Conservation (phyloP, 1,139 yeast genomes). For the Geotrichum candidum region DNA sequence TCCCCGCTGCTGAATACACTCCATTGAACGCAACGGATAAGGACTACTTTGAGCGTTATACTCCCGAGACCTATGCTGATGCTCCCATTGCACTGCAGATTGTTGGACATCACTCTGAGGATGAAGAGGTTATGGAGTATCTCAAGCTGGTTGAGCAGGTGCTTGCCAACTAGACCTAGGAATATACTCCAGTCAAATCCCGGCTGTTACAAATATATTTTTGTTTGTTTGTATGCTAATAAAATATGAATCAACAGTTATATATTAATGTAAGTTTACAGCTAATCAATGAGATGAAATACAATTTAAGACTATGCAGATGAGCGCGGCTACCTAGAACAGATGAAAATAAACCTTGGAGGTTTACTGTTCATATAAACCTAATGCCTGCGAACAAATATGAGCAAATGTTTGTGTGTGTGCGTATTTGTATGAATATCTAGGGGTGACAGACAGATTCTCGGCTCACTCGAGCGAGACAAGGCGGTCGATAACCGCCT, state of each 20-base stretch:
- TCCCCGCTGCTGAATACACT: constrained; percentile 25
- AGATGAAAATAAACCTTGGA: no score
- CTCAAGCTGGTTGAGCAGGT: constrained; percentile 13
- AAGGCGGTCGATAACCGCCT: constrained; percentile 1
- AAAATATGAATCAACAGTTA: background rate
- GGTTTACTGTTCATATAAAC: background rate
- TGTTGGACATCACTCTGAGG: constrained; percentile 36
- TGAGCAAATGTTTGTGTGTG: background rate
- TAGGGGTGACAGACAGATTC: no score
- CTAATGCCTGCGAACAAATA: background rate
- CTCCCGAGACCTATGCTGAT: constrained; percentile 36
- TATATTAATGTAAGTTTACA: background rate
- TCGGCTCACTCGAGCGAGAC: background rate
- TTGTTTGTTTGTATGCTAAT: background rate
- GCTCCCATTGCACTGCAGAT: constrained; percentile 44
- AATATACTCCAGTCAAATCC: no score
- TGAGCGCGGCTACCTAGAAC: no score
- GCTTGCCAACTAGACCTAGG: background rate
- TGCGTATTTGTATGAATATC: no score
- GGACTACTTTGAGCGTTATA: constrained; percentile 30
- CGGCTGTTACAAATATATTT: no score
- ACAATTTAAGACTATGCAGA: no score
- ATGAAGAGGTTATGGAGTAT: background rate
- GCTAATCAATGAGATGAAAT: no score
- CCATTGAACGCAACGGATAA: constrained; percentile 32